phyloP scores from a whole-genome alignment of 1,139 yeast genomes.

The Geotrichum carabidarum region DNA sequence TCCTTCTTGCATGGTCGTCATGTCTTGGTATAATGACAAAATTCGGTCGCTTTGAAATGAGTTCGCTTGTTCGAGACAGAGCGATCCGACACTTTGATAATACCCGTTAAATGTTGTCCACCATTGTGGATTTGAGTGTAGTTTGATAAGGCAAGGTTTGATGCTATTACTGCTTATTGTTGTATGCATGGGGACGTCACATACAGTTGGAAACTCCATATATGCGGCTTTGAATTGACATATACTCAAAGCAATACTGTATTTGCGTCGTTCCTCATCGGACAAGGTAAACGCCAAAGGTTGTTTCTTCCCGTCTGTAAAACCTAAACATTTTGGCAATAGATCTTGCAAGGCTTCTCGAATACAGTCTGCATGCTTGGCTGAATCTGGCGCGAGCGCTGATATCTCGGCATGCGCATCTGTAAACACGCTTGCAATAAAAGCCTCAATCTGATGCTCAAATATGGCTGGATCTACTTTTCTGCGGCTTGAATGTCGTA shows the following conservation, averaged over 20 bases:
- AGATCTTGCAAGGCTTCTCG: background rate
- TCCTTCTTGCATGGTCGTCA: constrained; percentile 1
- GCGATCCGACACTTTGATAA: constrained; percentile 14
- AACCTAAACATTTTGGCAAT: background rate
- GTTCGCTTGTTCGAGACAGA: constrained; percentile 12
- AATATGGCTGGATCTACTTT: background rate
- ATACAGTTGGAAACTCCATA: constrained; percentile 5
- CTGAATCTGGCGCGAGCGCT: background rate
- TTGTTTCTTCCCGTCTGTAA: background rate
- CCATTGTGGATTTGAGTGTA: constrained; percentile 11
- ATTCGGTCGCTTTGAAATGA: constrained; percentile 13
- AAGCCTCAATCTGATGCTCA: constrained; percentile 4
- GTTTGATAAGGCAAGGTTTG: constrained; percentile 4
- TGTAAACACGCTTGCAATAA: background rate
- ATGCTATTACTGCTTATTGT: background rate
- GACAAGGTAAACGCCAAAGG: constrained; percentile 2
- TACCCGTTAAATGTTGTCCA: constrained; percentile 19
- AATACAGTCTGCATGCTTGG: constrained; percentile 6
- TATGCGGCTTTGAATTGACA: constrained; percentile 15
- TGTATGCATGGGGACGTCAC: background rate
- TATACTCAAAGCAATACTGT: constrained; percentile 12
- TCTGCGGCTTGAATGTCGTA: background rate
- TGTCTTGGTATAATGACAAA: constrained; percentile 1
- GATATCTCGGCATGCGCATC: background rate
- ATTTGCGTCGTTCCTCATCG: constrained; percentile 10